These are phyloP conservation scores for Chaetomium tenue DNA, from an alignment of 495 filamentous ascomycete species.

Conservation along the genomic window DNA sequence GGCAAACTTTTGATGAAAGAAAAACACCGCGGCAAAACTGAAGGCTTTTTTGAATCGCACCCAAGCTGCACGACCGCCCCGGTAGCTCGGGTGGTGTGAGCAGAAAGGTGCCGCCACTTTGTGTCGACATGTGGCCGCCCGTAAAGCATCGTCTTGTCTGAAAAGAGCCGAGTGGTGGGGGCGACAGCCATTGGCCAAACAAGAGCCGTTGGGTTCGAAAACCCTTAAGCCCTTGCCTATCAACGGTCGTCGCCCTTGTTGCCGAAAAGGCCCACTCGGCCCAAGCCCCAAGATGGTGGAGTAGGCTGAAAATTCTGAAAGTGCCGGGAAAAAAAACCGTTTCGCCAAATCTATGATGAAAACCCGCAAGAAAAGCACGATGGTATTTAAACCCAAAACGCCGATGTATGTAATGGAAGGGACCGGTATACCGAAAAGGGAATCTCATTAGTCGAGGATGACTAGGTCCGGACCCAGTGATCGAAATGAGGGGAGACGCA, in stretches of 20 bases:
- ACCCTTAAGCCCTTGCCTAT: not conserved
- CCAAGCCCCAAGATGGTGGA: not conserved
- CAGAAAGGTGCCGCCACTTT: not conserved
- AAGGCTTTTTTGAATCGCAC: conserved; percentile 1
- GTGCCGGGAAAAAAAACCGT: conserved; percentile 14
- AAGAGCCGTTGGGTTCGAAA: not conserved
- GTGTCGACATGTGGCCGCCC: not conserved
- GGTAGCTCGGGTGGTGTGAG: not conserved
- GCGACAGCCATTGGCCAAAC: not conserved
- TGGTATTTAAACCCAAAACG: conserved; percentile 34
- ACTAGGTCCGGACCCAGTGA: conserved; percentile 11
- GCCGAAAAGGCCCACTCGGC: not conserved
- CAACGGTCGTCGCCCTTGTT: not conserved
- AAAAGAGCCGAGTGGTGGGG: not conserved
- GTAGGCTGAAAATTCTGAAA: conserved; percentile 17
- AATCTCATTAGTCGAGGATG: conserved; percentile 33
- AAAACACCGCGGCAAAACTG: conserved; percentile 9
- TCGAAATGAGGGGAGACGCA: not conserved
- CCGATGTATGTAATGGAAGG: conserved; percentile 36
- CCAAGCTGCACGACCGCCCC: not conserved
- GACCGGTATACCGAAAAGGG: conserved; percentile 37
- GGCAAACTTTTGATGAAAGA: conserved; percentile 30
- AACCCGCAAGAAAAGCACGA: conserved; percentile 23
- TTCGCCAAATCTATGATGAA: conserved; percentile 39
- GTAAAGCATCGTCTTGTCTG: not conserved